Conservation (phyloP, 495 filamentous ascomycete genomes). For the Sordaria brevicollis region DNA sequence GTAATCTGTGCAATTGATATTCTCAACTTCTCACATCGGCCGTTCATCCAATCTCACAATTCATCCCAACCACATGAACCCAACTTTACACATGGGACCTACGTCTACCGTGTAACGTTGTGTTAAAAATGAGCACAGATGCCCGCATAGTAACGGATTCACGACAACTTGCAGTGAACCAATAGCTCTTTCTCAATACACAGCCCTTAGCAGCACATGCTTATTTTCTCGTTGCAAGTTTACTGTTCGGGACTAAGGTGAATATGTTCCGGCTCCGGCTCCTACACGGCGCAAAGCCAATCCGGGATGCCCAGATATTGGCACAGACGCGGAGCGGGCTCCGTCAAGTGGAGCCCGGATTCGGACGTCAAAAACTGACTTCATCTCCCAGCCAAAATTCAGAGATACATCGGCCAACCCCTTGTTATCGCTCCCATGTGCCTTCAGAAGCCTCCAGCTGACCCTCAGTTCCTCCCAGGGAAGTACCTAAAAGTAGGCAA, state of each 20-base stretch:
- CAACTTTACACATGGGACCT: background rate
- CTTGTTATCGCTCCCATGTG: background rate
- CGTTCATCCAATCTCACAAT: background rate
- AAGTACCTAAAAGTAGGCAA: constrained; percentile 16
- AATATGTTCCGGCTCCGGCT: background rate
- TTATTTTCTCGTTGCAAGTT: background rate
- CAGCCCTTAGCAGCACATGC: background rate
- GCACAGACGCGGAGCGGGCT: background rate
- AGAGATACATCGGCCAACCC: background rate
- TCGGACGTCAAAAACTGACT: background rate
- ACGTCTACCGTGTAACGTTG: too few species aligned
- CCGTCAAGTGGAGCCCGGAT: background rate
- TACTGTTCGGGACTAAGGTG: background rate
- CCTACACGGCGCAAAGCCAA: background rate
- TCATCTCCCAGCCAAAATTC: background rate
- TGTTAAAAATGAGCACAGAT: background rate
- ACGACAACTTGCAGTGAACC: background rate
- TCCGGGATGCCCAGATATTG: background rate
- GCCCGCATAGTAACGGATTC: background rate
- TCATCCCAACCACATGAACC: background rate
- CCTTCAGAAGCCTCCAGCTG: background rate
- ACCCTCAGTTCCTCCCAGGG: background rate
- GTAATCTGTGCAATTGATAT: background rate
- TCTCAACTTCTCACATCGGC: background rate
- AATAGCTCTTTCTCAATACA: background rate